Evolutionary conservation across 2,329 filamentous ascomycete genomes (phyloP).

Genomic region (Calonectria fujianensis): DNA sequence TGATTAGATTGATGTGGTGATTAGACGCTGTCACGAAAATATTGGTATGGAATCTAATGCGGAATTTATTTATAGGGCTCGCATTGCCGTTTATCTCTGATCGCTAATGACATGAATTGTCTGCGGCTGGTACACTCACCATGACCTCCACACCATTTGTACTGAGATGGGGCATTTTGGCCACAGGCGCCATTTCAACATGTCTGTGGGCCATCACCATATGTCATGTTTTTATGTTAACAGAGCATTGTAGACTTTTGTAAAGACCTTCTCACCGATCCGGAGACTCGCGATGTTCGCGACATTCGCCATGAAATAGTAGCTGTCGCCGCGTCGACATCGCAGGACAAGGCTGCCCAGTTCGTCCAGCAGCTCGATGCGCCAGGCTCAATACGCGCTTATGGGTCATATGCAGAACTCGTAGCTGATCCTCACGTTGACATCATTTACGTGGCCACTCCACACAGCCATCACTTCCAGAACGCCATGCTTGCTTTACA

Average conservation of each 20-base stretch:
- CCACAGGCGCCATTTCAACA: not conserved
- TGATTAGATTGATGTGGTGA: not conserved
- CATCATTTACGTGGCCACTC: constrained; percentile 10
- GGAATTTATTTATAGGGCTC: not conserved
- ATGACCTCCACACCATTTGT: not conserved
- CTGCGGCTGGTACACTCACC: too few relatives aligned
- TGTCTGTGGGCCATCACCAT: not conserved
- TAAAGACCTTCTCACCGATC: constrained; percentile 20
- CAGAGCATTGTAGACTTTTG: not conserved
- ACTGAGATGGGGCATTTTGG: constrained; percentile 19
- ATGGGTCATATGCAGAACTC: constrained; percentile 10
- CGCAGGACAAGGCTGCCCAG: not conserved
- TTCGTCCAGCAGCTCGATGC: not conserved
- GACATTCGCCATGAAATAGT: constrained; percentile 17
- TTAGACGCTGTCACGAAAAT: not conserved
- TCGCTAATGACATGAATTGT: too few relatives aligned
- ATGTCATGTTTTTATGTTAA: not conserved
- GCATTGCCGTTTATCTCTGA: too few relatives aligned
- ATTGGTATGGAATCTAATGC: not conserved
- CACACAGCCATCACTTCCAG: constrained; percentile 21
- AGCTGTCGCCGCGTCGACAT: constrained; percentile 8
- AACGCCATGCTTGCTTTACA: constrained; percentile 13
- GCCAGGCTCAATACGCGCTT: not conserved
- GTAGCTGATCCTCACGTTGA: not conserved
- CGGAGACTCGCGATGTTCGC: not conserved